These are phyloP conservation scores for Fraxinus americana DNA, from an alignment of 257 asterid genomes.

Conservation along the genomic window DNA sequence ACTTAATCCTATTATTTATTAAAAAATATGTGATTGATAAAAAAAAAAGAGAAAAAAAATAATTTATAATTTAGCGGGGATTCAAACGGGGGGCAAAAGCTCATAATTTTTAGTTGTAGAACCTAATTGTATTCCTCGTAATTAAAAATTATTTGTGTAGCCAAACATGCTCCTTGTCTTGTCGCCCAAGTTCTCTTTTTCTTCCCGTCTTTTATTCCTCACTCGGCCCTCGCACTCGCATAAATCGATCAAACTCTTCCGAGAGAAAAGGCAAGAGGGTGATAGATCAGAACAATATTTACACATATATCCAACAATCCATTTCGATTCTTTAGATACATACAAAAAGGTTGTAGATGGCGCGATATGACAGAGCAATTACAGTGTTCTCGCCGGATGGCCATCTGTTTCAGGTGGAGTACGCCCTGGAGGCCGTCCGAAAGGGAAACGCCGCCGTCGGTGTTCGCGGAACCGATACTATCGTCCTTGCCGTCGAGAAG, in stretches of 20 bases:
- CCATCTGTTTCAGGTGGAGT: conserved; percentile 93
- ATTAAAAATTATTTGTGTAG: neutral
- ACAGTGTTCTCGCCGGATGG: conserved; percentile 98
- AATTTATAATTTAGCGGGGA: too few relatives aligned
- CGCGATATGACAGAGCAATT: conserved; percentile 91
- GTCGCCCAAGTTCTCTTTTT: conserved; percentile 35
- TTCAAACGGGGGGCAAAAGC: too few relatives aligned
- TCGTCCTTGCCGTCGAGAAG: conserved; percentile 95
- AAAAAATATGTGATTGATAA: too few relatives aligned
- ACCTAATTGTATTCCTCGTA: neutral
- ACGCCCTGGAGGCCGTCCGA: conserved; percentile 97
- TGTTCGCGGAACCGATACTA: conserved; percentile 81
- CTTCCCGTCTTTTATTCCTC: neutral
- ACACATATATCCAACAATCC: neutral
- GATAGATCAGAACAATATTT: neutral
- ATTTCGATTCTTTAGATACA: neutral
- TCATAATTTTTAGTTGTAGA: too few relatives aligned
- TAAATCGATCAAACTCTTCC: neutral
- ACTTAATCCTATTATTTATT: too few relatives aligned
- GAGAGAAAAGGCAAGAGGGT: neutral
- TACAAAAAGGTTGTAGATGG: conserved; percentile 48
- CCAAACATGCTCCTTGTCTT: conserved; percentile 24
- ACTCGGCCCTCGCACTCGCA: neutral
- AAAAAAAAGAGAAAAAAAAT: too few relatives aligned
- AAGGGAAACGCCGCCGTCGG: conserved; percentile 98